phyloP scores from a whole-genome alignment of 805 yeast species.

The Lipomyces lipofer region DNA sequence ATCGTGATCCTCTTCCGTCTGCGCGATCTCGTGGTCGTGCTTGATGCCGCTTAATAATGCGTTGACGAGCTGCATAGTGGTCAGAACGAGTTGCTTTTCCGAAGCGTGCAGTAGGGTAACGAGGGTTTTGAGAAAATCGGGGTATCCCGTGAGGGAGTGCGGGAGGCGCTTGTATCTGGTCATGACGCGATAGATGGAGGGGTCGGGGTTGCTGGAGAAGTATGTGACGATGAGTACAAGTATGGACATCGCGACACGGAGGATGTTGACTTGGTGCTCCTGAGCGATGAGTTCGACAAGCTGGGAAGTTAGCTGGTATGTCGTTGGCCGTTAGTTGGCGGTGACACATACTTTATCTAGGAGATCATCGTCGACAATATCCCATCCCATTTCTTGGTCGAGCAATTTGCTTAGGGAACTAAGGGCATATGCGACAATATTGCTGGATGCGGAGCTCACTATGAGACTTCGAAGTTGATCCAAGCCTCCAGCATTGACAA shows the following conservation, averaged over 20 bases:
- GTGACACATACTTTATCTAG: slow-evolving; percentile 1
- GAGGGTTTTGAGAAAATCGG: not conserved
- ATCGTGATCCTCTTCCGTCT: not conserved
- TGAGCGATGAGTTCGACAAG: slow-evolving; percentile 3
- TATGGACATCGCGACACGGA: slow-evolving; percentile 11
- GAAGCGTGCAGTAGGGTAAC: slow-evolving; percentile 2
- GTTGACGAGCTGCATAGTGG: slow-evolving; percentile 12
- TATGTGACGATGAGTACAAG: not conserved
- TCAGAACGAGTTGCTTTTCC: slow-evolving; percentile 4
- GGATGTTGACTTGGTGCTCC: slow-evolving; percentile 10
- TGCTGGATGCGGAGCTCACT: not conserved
- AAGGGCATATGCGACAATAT: slow-evolving; percentile 9
- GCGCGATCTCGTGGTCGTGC: too few species aligned
- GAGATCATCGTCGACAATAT: slow-evolving; percentile 1
- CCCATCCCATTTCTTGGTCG: slow-evolving; percentile 7
- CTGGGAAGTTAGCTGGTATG: not conserved
- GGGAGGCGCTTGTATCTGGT: not conserved
- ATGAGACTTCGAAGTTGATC: not conserved
- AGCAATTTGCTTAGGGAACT: slow-evolving; percentile 3
- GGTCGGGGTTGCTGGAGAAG: not conserved
- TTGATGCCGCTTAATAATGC: slow-evolving; percentile 6
- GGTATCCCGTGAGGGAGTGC: not conserved
- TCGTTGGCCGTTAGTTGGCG: too few species aligned
- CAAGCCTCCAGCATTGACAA: slow-evolving; percentile 8
- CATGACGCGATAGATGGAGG: slow-evolving; percentile 2